These are phyloP conservation scores for Lactarius trivialis DNA, from an alignment of 768 basidiomycete species.

Conservation along the genomic window DNA sequence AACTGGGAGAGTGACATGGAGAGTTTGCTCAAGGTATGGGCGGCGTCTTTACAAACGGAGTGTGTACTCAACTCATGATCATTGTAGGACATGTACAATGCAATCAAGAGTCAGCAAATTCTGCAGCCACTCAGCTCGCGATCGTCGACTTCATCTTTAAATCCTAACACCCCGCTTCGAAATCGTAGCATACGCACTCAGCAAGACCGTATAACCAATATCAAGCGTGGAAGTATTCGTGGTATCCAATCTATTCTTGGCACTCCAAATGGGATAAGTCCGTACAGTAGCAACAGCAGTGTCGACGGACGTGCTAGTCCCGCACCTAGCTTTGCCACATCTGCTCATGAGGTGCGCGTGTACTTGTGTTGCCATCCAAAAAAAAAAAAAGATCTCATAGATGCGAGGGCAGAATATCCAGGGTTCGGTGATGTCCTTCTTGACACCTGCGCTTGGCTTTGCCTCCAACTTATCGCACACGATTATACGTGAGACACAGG, in stretches of 20 bases:
- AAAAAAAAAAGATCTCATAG: slow-evolving; percentile 1
- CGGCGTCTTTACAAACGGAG: not conserved
- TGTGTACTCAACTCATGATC: slow-evolving; percentile 5
- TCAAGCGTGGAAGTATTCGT: slow-evolving; percentile 90
- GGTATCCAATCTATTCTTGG: slow-evolving; percentile 77
- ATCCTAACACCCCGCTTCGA: slow-evolving; percentile 48
- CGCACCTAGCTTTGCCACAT: slow-evolving; percentile 89
- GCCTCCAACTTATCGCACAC: slow-evolving; percentile 94
- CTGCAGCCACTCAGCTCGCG: slow-evolving; percentile 64
- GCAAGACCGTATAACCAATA: slow-evolving; percentile 62
- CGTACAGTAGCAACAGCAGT: slow-evolving; percentile 78
- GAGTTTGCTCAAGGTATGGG: slow-evolving; percentile 65
- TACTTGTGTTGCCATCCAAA: not conserved
- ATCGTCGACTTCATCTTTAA: slow-evolving; percentile 50
- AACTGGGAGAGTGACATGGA: slow-evolving; percentile 88
- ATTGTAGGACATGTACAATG: slow-evolving; percentile 86
- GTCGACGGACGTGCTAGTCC: slow-evolving; percentile 90
- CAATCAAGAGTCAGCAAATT: slow-evolving; percentile 88
- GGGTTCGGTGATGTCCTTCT: slow-evolving; percentile 59
- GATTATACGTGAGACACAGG: slow-evolving; percentile 91
- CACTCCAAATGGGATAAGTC: slow-evolving; percentile 58
- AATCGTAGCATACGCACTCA: slow-evolving; percentile 64
- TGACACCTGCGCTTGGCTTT: slow-evolving; percentile 88
- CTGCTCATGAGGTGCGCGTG: slow-evolving; percentile 64
- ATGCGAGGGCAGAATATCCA: slow-evolving; percentile 43